Base-by-base conservation (phyloP, 2,329 filamentous ascomycete genomes). In the Dactylonectria macrodidyma region DNA sequence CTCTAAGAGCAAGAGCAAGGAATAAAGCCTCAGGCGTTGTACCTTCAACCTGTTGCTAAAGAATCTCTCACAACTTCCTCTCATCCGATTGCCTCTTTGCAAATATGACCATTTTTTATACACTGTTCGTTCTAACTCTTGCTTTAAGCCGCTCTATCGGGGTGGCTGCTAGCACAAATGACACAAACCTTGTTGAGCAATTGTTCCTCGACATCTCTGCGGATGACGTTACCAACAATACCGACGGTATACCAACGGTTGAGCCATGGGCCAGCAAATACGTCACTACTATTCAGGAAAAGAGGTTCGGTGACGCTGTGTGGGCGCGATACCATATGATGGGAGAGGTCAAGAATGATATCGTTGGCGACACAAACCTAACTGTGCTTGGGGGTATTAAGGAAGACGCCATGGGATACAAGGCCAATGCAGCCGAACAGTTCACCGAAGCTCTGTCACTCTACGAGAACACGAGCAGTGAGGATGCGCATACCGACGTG, bases 221-320 rank as follows among this genome's bases (percentile, higher is more conserved):
- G 22, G 14, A 50, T 12, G 26, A 59, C 34, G 44, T 59, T 19
- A 50, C n/a, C 48, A 50, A 5, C n/a, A 44, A 8, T 6, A 10
- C 30, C n/a, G 19, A 19, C 19, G 19, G 19, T 19, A 19, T 54
- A 5, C 24, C 50, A 9, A n/a, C 19, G 5, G 26, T 56, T 7
- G 59, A 62, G 36, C 59, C 50, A 14, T 62, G 59, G 59, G 59
- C 59, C 10, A 62, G 19, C 30, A 30, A 12, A 38, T 56, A 62
- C 26, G 59, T 62, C 22, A 38, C 34, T 26, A 3, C 38, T 16
- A 55, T 56, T 8, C 8, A 16, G 9, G 38, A 62, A 14, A 16
- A 19, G 14, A 54, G 59, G n/a, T 36, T n/a, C 16, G 59, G 59
- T 26, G 59, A 62, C n/a, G 59, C 59, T 16, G 24, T 62, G 3